These are phyloP conservation scores for Multifurca ochricompacta DNA, from an alignment of 768 basidiomycete species.

Conservation along the genomic window DNA sequence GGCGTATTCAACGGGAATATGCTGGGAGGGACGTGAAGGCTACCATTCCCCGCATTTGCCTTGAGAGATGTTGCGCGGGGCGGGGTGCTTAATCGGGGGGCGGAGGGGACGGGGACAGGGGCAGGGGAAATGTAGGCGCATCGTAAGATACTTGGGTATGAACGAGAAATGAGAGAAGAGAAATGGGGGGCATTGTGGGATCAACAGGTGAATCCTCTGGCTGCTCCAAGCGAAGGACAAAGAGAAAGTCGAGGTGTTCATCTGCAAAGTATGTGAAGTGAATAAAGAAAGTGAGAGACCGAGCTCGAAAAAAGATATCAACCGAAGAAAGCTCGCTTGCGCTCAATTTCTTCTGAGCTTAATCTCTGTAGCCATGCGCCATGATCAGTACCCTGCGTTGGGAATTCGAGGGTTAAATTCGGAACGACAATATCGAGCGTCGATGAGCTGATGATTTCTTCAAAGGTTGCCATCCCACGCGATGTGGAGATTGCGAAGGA, in stretches of 20 bases:
- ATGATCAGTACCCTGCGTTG: constrained; percentile 32
- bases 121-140: constrained; percentile 64
- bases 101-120: constrained; percentile 30
- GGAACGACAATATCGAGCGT: constrained; percentile 58
- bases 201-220: constrained; percentile 28
- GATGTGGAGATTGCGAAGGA: background rate
- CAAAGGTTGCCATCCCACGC: constrained; percentile 38
- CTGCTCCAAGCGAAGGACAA: constrained; percentile 26
- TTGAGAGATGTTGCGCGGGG: constrained; percentile 50
- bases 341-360: constrained; percentile 37
- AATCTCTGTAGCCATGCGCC: constrained; percentile 53
- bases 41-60: constrained; percentile 9
- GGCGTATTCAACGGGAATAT: constrained; percentile 81
- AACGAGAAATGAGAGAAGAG: constrained; percentile 51
- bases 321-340: constrained; percentile 74
- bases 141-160: constrained; percentile 75
- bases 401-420: constrained; percentile 54
- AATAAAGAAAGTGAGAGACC: constrained; percentile 16
- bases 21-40: constrained; percentile 36
- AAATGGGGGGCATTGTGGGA: constrained; percentile 26
- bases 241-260: constrained; percentile 24
- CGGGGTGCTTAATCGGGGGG: constrained; percentile 29
- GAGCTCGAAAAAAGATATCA: constrained; percentile 25
- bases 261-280: constrained; percentile 32
- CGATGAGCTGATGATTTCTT: constrained; percentile 54